Base-by-base conservation (phyloP, 306 rosid species). In the Sphenostylis stenocarpa region DNA sequence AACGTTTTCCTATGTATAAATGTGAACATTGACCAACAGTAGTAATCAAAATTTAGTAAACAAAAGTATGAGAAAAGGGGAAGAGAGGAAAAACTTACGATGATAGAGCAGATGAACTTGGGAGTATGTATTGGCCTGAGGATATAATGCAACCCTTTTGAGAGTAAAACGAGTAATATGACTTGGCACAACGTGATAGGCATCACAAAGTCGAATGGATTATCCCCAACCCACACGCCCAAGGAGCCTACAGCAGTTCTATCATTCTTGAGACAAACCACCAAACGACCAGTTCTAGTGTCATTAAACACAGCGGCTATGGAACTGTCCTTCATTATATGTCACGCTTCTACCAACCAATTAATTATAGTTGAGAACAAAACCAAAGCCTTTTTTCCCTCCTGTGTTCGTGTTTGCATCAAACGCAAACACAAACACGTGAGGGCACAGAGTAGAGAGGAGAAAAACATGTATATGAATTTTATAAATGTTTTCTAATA, bases 81-180 rank as follows among this genome's bases (percentile, higher is more conserved):
- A 20, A 52, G 0, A 52, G 19, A 52, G 8, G 23, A 20, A 19
- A 62, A 75, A 29, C 65, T 53, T 68, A 87, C 92, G 75, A 89
- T 41, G 62, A 86, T 24, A 36, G 38, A 44, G 77, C 92, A 83
- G 36, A 83, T 26, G 67, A 87, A 77, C 81, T 21, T 84, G 67
- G 94, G 84, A 78, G 86, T 87, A 34, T 80, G 53, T 5, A 91
- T 6, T 43, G 94, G 91, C 76, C 66, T 61, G 45, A 91, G 89
- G 72, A 80, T 0, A 52, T 7, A 28, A 66, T 49, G 71, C 55
- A 89, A 3, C 0, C 1, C 0, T 34, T 75, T 84, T 12, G 88
- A 81, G 58, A 31, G 1, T 0, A 65, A 0, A 12, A 57, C 0
- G 24, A 8, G 10, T 7, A 85, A 0, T 71, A 69, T 15, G 41